Conservation (phyloP, 2,329 filamentous ascomycete genomes). For the Aureobasidium sp. region DNA sequence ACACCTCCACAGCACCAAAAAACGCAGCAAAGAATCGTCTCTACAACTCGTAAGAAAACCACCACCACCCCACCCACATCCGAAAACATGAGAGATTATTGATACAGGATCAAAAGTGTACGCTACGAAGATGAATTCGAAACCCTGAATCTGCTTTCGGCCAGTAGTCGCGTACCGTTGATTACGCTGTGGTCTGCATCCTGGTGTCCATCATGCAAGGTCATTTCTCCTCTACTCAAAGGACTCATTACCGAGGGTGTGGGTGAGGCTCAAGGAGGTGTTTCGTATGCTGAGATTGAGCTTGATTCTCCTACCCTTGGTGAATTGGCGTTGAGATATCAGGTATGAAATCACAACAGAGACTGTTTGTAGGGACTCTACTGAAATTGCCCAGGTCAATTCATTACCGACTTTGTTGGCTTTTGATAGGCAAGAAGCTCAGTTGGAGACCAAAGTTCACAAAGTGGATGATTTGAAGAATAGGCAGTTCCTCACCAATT, state of each 20-base stretch:
- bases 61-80: neutral
- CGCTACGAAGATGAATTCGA: constrained; percentile 42
- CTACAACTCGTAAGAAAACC: constrained; percentile 17
- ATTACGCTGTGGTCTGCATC: constrained; percentile 46
- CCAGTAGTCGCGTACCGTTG: constrained; percentile 37
- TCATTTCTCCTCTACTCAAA: constrained; percentile 37
- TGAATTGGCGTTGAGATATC: constrained; percentile 36
- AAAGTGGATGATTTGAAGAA: constrained; percentile 41
- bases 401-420: constrained; percentile 44
- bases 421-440: constrained; percentile 44
- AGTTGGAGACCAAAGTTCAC: constrained; percentile 40
- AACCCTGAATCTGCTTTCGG: constrained; percentile 42
- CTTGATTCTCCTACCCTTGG: constrained; percentile 41
- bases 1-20: constrained; percentile 18
- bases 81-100: neutral
- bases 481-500: constrained; percentile 37
- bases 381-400: too few relatives aligned
- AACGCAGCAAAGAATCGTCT: constrained; percentile 18
- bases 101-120: constrained; percentile 26
- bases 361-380: too few relatives aligned
- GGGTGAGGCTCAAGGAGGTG: constrained; percentile 39
- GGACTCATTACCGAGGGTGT: constrained; percentile 38
- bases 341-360: too few relatives aligned
- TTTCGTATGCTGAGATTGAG: constrained; percentile 44
- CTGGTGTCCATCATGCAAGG: constrained; percentile 41